Conservation (phyloP, 1,139 yeast genomes). For the Yamadazyma buinensis region DNA sequence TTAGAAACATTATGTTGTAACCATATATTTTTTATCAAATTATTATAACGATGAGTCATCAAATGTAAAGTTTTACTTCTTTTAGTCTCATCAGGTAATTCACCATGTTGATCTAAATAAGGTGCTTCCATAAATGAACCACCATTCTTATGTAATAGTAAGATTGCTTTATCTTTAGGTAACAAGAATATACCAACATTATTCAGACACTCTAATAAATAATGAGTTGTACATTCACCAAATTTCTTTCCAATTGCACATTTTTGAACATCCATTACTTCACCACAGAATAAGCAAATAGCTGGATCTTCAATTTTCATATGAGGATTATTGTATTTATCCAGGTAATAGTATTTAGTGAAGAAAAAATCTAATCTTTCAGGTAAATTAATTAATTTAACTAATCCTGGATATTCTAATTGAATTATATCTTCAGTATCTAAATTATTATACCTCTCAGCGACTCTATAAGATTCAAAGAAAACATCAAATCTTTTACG, state of each 20-base stretch:
- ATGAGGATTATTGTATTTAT: constrained; percentile 38
- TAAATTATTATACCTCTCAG: constrained; percentile 1
- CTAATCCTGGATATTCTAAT: constrained; percentile 67
- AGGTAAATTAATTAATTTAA: constrained; percentile 59
- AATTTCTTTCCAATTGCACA: constrained; percentile 45
- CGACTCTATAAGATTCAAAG: constrained; percentile 9
- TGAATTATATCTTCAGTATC: constrained; percentile 6
- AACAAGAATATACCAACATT: constrained; percentile 75
- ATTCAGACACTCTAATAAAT: constrained; percentile 59
- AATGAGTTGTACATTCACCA: constrained; percentile 72
- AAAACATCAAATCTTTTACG: constrained; percentile 18
- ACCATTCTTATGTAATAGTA: constrained; percentile 61
- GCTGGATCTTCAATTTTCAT: constrained; percentile 70
- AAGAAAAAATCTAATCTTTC: constrained; percentile 68
- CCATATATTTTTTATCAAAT: constrained; percentile 68
- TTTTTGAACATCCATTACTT: constrained; percentile 63
- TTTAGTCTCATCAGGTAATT: constrained; percentile 69
- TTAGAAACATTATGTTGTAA: constrained; percentile 77
- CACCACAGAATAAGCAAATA: constrained; percentile 80
- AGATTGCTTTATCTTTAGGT: constrained; percentile 70
- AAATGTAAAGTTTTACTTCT: constrained; percentile 71
- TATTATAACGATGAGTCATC: constrained; percentile 60
- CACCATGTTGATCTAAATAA: constrained; percentile 84
- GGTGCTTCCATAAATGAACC: constrained; percentile 89
- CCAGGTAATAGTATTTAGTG: constrained; percentile 51